Base-by-base conservation (phyloP, 352 stramenopile genomes). In the Globisporangium spinosum region DNA sequence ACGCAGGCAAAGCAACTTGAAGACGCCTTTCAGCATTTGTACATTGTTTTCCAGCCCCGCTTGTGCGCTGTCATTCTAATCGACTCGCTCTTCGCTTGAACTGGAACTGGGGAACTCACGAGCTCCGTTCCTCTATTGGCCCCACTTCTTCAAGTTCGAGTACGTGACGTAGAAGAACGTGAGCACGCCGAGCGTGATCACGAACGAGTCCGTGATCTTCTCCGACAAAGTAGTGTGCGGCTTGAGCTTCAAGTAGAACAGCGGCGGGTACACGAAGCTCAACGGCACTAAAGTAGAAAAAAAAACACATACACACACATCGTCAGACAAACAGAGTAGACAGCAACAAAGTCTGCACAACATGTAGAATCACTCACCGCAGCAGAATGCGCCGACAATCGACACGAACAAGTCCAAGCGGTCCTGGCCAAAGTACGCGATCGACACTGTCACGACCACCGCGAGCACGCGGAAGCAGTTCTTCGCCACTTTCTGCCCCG, bases 161-260 rank as follows among this genome's bases (percentile, higher is more conserved):
- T 85, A 92, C 65, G 87, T 93, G 55, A 93, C 86, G 74, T 88
- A 94, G 65, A 92, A 81, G 73, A 94, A 93, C 45, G 82, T 91
- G 75, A 88, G 69, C 45, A 85, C 64, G n/a, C 86, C 86, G 22
- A 91, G 75, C 57, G 76, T 34, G 58, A 90, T 73, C 59, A 91
- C 83, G 49, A 80, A 70, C 25, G 68, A 73, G 67, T 94, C 86
- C 43, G 86, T 75, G 53, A 89, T 60, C 66, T 88, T 88, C 62
- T 88, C 79, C 55, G 77, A 57, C 27, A 77, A 70, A 17, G 80
- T 70, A 34, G 64, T 35, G 20, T 89, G 76, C 23, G 78, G 74
- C 27, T 78, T 76, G 58, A 94, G 69, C 75, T 94, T 94, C 64
- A 91, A 68, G 58, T 94, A 81, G 64, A 94, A 94, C 49, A 92